Percentiles rank a stretch among this genome's conserved stretches.
phyloP scores from a whole-genome alignment of 2,329 filamentous ascomycete genomes.

The Aspergillus ochraceoroseus region DNA sequence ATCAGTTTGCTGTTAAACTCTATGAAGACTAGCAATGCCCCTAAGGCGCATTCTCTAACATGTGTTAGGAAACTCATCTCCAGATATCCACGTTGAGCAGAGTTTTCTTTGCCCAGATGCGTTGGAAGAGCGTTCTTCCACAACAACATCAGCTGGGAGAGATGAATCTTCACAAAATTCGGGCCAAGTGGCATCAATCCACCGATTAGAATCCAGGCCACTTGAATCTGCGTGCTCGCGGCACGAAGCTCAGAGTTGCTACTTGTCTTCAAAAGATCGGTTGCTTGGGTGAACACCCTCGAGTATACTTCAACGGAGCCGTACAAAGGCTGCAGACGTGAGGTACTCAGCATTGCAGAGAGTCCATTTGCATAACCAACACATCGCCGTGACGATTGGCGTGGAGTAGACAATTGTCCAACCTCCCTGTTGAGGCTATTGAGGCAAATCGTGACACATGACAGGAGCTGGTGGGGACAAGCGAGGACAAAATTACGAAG shows the following conservation, averaged over 20 bases:
- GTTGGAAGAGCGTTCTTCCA: conserved; percentile 98
- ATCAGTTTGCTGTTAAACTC: conserved; percentile 88
- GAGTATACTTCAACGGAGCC: conserved; percentile 95
- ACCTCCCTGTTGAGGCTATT: conserved; percentile 89
- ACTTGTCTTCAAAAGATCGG: conserved; percentile 84
- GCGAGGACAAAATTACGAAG: conserved; percentile 82
- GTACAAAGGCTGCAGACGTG: conserved; percentile 79
- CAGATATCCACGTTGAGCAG: conserved; percentile 72
- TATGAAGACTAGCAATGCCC: conserved; percentile 85
- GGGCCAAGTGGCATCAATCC: conserved; percentile 94
- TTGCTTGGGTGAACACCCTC: conserved; percentile 83
- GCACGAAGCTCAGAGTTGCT: conserved; percentile 84
- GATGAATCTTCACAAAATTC: conserved; percentile 97
- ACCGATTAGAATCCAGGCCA: conserved; percentile 95
- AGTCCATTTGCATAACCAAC: conserved; percentile 88
- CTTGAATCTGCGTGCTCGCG: conserved; percentile 91
- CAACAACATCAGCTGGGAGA: conserved; percentile 84
- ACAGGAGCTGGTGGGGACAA: conserved; percentile 85
- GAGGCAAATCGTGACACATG: conserved; percentile 91
- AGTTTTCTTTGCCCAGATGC: conserved; percentile 87
- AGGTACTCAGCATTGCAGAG: conserved; percentile 84
- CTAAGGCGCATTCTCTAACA: conserved; percentile 88
- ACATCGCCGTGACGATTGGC: conserved; percentile 76
- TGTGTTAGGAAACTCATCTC: conserved; percentile 92
- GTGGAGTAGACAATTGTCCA: conserved; percentile 65